Percentiles rank a stretch among this genome's conserved stretches.
Evolutionary conservation across 1,284 basidiomycete genomes (phyloP).

Genomic region (Irpex sp.): DNA sequence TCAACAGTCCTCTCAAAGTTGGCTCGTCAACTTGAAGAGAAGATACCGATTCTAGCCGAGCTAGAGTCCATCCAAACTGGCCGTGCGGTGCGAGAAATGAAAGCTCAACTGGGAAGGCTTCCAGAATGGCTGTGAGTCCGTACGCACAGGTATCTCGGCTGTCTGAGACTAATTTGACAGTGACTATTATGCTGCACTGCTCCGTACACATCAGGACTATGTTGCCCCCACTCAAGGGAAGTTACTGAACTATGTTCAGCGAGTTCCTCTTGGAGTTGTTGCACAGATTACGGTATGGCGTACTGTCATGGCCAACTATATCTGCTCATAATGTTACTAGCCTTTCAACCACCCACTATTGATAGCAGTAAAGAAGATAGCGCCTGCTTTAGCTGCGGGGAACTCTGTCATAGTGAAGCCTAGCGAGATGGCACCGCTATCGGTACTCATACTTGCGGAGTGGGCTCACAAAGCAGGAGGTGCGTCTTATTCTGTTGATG

Average conservation of each 20-base stretch:
- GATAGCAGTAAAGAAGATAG: conserved; percentile 84
- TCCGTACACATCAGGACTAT: conserved; percentile 65
- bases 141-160: not conserved
- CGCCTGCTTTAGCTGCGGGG: conserved; percentile 79
- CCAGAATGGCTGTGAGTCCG: conserved; percentile 76
- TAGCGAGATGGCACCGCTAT: conserved; percentile 67
- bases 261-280: conserved; percentile 79
- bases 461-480: conserved; percentile 64
- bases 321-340: conserved; percentile 30
- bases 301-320: not conserved
- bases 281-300: conserved; percentile 71
- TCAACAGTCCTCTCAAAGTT: conserved; percentile 64
- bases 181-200: conserved; percentile 71
- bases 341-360: conserved; percentile 83
- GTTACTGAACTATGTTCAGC: conserved; percentile 72
- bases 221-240: conserved; percentile 78
- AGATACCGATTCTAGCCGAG: conserved; percentile 53
- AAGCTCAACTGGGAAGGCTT: conserved; percentile 64
- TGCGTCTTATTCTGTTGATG: conserved; percentile 27
- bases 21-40: conserved; percentile 55
- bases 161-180: conserved; percentile 33
- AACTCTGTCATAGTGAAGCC: conserved; percentile 84
- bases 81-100: conserved; percentile 75
- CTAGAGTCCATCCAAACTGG: conserved; percentile 78
- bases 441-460: conserved; percentile 71